A percentile compares a stretch with the other conserved stretches of the same genome.
Evolutionary conservation across 208 protist genomes (phyloP).

Genomic region (Trypanosoma mega): DNA sequence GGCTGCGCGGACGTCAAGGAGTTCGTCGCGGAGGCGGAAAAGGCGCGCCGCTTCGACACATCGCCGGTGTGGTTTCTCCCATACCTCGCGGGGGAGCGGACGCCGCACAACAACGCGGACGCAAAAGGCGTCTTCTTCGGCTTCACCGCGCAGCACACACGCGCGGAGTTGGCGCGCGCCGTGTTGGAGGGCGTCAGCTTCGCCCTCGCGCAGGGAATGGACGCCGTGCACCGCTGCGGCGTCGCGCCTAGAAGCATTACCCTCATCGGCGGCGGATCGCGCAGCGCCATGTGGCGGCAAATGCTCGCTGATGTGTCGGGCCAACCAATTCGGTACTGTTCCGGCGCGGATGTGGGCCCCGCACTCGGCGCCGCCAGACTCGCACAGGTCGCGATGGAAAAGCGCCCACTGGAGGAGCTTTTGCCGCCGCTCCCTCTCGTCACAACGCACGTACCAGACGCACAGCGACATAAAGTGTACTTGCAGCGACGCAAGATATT

Average conservation of each 20-base stretch:
- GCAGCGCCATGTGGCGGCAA: constrained; percentile 73
- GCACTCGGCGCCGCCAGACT: constrained; percentile 65
- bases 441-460: constrained; percentile 57
- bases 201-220: constrained; percentile 70
- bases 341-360: constrained; percentile 61
- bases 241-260: constrained; percentile 55
- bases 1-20: constrained; percentile 54
- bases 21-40: constrained; percentile 57
- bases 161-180: constrained; percentile 52
- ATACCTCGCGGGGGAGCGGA: constrained; percentile 71
- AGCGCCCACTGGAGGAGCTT: constrained; percentile 47
- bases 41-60: constrained; percentile 48
- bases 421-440: constrained; percentile 52
- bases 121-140: constrained; percentile 81
- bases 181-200: constrained; percentile 79
- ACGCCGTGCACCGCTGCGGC: constrained; percentile 69
- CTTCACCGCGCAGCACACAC: constrained; percentile 60
- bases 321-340: constrained; percentile 60
- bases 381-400: constrained; percentile 66
- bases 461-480: constrained; percentile 53
- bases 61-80: constrained; percentile 65
- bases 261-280: constrained; percentile 66
- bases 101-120: constrained; percentile 75
- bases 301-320: constrained; percentile 74
- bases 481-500: constrained; percentile 50